Base-by-base conservation (phyloP, 106 monocot species). In the Phalaenopsis aphrodite region DNA sequence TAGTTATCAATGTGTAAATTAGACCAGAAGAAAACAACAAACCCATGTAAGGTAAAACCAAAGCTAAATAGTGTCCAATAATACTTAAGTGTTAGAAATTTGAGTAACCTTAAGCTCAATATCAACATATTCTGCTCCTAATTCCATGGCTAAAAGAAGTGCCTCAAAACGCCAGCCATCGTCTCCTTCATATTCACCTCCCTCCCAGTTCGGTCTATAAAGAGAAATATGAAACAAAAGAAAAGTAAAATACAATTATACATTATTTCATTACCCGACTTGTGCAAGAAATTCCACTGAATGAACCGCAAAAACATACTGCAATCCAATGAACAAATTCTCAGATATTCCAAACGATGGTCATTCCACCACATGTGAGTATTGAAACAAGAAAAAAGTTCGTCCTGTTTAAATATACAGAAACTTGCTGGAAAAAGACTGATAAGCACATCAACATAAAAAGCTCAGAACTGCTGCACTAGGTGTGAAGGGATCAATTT, bases 71-170 rank as follows among this genome's bases (percentile, higher is more conserved):
- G 15, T 69, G 38, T 69, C 18, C 42, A 74, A 43, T 74, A 74
- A 74, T 74, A 45, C 3, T 17, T 45, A n/a, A 42, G 5, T 74
- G 74, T 45, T 74, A 74, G 41, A 41, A 43, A 19, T 69, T 69
- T 11, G 12, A 74, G 43, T 45, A 43, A 97, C 97, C 97, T 97
- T 85, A 75, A 97, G 86, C 71, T 97, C 97, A 81, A 97, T 86
- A 77, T 97, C 97, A 66, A 97, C 90, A 37, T 90, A 97, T 75
- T 97, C 97, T 61, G 92, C 92, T 76, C 97, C 94, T 80, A 97
- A 49, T 72, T 92, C 88, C 84, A 97, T 94, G 37, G 97, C 97
- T 72, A 89, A 81, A 41, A 87, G 84, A 72, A 97, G 92, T 17
- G 86, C 90, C 24, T 88, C 90, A 39, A 90, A 85, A 24, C 97